A percentile compares a stretch with the other conserved stretches of the same genome.
Evolutionary conservation across 345 rosid genomes (phyloP).

Genomic region (Eutrema yunnanense): DNA sequence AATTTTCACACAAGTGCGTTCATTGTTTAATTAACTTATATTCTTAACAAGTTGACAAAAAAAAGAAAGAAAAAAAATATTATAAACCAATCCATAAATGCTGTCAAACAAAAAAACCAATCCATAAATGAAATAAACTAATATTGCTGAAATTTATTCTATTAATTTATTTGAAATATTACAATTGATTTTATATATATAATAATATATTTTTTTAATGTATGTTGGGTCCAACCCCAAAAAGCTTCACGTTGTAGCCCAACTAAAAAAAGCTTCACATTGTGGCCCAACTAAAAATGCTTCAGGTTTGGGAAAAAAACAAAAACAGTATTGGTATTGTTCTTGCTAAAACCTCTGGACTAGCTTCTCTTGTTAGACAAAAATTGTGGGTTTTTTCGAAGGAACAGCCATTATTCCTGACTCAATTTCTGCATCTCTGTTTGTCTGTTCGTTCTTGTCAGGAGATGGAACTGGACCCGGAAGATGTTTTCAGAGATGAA

Average conservation of each 20-base stretch:
- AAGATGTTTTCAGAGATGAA: constrained; percentile 84
- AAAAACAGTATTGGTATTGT: not conserved
- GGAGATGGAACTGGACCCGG: constrained; percentile 75
- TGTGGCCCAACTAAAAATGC: not conserved
- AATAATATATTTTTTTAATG: too few relatives aligned
- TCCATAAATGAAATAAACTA: too few relatives aligned
- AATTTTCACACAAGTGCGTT: too few relatives aligned
- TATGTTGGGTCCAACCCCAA: not conserved
- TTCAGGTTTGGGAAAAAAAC: not conserved
- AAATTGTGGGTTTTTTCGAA: not conserved
- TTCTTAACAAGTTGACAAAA: too few relatives aligned
- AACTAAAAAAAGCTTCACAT: not conserved
- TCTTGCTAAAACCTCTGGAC: constrained; percentile 4
- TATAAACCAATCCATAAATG: too few relatives aligned
- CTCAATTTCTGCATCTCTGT: not conserved
- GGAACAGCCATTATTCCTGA: not conserved
- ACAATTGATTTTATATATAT: too few relatives aligned
- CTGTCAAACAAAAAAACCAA: too few relatives aligned
- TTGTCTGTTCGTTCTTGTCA: not conserved
- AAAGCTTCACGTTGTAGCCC: not conserved
- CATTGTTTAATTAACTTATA: too few relatives aligned
- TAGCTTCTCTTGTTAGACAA: not conserved
- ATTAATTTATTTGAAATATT: too few relatives aligned
- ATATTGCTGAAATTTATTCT: too few relatives aligned
- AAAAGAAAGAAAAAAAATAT: too few relatives aligned